Base-by-base conservation (phyloP, 2,329 filamentous ascomycete species). In the Rhytidhysteron rufulum region DNA sequence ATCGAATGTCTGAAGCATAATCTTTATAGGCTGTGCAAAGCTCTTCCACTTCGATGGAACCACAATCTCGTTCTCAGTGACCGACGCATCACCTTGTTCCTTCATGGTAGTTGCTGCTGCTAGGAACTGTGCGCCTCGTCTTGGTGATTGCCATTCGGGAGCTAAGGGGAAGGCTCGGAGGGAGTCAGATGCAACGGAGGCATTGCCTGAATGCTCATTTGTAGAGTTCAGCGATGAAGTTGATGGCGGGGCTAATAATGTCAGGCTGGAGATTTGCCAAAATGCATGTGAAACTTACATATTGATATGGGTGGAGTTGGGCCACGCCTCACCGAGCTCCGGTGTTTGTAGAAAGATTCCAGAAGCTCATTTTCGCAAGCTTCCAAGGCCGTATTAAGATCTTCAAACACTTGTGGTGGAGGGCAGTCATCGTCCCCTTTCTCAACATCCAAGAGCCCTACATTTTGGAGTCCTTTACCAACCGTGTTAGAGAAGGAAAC, bases 1-100 rank as follows among this genome's bases (percentile, higher is more conserved):
- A 58, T 93, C 85, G 69, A 98, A 97, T n/a, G 93, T 88, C 62
- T 96, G 91, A 18, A 98, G 77, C 65, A 98, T 88, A 34, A 98
- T 80, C 2, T 88, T 86, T 6, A 97, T 78, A 0, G 93, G 93
- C 60, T 96, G 89, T 50, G 86, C 87, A 63, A 96, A 94, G 51
- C 82, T 81, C 55, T 85, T 82, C 86, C 90, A 97, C 57, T 82
- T 85, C 2, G 78, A 74, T 16, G 78, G 71, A 4, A 76, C 71
- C 36, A 76, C 68, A 8, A 77, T 67, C 36, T 44, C 41, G 39
- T 47, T 41, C 30, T 42, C 39, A 19, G 39, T 43, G 34, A 47
- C 31, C 11, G 31, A 39, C 15, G 37, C 44, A 25, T 45, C 43
- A 47, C 85, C 80, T 22, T 79, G 72, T 47, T 85, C 85, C 37